Base-by-base conservation (phyloP, 2,329 filamentous ascomycete genomes). In the Capronia americana region DNA sequence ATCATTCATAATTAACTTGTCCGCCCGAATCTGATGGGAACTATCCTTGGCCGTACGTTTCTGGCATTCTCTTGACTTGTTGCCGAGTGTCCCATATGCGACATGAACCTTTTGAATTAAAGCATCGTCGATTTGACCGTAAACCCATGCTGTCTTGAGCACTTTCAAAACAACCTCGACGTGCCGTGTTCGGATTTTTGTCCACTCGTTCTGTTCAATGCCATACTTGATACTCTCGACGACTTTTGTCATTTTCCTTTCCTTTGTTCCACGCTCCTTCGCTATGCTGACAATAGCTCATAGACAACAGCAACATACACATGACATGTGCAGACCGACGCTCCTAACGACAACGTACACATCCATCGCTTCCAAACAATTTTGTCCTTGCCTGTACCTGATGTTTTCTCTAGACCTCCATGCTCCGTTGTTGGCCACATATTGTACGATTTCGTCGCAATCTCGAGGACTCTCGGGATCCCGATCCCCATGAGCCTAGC, bases 241-340 rank as follows among this genome's bases (percentile, higher is more conserved):
- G 30, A 54, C 58, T 61, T 61, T 61, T 61, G 58, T 53, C 30
- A 34, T 48, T 59, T 59, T 51, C 58, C 58, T 20, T 61, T 53
- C 58, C 58, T 26, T 61, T 61, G 58, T 61, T 53, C 58, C 58
- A 61, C 58, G 58, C 58, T 61, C 58, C 28, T 61, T 50, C 65
- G 68, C 68, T 66, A 70, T 70, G 68, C 68, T 58, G 68, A 63
- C 68, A 68, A 68, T 65, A 66, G 57, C 68, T 66, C 60, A 48
- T 48, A 64, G 53, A 57, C 67, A 62, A 61, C 58, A 61, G 30
- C 58, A 61, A 53, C 58, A 61, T 61, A 55, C 65, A 63, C 54
- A 63, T 24, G 48, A 54, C 26, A 64, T 51, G 41, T 48, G 26
- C 46, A 56, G 26, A 67, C 55, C 24, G 24, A 28, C 53, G 26